A percentile compares a stretch with the other conserved stretches of the same genome.
Conservation (phyloP, 352 stramenopile species). For the Pythium myriotylum region DNA sequence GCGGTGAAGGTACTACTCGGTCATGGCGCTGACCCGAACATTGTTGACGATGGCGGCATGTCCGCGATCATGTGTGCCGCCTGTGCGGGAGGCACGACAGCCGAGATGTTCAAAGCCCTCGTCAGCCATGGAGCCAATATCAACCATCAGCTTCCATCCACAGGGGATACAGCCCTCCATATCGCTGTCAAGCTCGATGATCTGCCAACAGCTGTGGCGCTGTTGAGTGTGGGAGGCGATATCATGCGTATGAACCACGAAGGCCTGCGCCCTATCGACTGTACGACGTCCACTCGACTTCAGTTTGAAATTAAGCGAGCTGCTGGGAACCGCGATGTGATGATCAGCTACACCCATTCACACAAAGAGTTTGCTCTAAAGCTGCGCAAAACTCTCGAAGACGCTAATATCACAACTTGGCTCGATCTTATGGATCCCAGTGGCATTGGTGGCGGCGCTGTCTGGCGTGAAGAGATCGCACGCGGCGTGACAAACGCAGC, state of each 20-base stretch:
- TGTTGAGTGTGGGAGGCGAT: slow-evolving; percentile 72
- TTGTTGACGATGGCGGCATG: slow-evolving; percentile 77
- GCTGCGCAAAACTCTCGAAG: slow-evolving; percentile 57
- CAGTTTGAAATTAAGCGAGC: slow-evolving; percentile 78
- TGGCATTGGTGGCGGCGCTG: slow-evolving; percentile 57
- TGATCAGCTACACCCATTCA: slow-evolving; percentile 78
- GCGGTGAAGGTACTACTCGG: slow-evolving; percentile 60
- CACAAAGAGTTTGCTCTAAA: slow-evolving; percentile 67
- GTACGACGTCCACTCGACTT: slow-evolving; percentile 59
- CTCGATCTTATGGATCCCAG: slow-evolving; percentile 70
- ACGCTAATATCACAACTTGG: slow-evolving; percentile 67
- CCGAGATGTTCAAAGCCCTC: slow-evolving; percentile 77
- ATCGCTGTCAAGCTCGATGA: slow-evolving; percentile 84
- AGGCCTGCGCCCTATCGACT: slow-evolving; percentile 62
- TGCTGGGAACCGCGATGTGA: slow-evolving; percentile 65
- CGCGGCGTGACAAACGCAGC: slow-evolving; percentile 61
- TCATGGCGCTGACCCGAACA: slow-evolving; percentile 63
- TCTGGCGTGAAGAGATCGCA: slow-evolving; percentile 74
- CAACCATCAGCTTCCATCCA: slow-evolving; percentile 67
- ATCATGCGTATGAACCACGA: slow-evolving; percentile 80
- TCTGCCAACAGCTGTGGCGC: slow-evolving; percentile 63
- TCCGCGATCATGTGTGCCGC: slow-evolving; percentile 75
- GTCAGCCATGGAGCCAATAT: slow-evolving; percentile 66
- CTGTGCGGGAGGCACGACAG: slow-evolving; percentile 62
- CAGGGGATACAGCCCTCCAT: slow-evolving; percentile 75